Conservation (phyloP, 208 protist species). For the Angomonas ambiguus region DNA sequence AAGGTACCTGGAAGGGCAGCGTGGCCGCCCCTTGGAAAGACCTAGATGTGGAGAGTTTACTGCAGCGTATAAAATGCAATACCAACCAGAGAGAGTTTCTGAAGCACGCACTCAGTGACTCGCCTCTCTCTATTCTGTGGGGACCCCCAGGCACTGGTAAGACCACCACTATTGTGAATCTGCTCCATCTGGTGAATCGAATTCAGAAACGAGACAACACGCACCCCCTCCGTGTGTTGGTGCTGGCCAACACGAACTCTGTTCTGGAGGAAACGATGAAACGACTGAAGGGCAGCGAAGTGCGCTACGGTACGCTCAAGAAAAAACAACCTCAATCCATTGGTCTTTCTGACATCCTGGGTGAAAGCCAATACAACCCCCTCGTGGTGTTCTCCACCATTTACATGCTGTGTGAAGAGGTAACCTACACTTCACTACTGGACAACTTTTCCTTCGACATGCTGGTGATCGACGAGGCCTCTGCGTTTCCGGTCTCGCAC, state of each 20-base stretch:
- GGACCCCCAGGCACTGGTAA: constrained; percentile 22
- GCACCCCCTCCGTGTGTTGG: background rate
- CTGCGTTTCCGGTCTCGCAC: constrained; percentile 9
- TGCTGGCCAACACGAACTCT: constrained; percentile 14
- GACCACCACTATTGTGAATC: constrained; percentile 11
- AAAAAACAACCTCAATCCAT: no score
- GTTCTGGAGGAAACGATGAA: constrained; percentile 5
- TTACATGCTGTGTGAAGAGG: constrained; percentile 1
- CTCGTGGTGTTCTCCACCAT: background rate
- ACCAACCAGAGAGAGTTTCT: background rate
- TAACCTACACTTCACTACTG: background rate
- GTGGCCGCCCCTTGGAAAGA: background rate
- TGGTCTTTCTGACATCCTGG: no score
- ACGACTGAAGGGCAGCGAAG: background rate
- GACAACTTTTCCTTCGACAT: constrained; percentile 12
- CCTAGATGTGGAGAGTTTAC: background rate
- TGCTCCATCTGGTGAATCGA: no score
- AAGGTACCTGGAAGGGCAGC: background rate
- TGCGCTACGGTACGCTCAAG: no score
- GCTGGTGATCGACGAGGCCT: constrained; percentile 20
- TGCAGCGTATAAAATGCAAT: background rate
- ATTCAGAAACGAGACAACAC: no score
- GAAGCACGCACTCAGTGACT: background rate
- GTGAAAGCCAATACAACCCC: background rate
- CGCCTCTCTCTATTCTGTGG: constrained; percentile 18